Evolutionary conservation across 306 rosid genomes (phyloP), one percentile per base, ranked within the genome.

Genomic region (Dryas drummondii): DNA sequence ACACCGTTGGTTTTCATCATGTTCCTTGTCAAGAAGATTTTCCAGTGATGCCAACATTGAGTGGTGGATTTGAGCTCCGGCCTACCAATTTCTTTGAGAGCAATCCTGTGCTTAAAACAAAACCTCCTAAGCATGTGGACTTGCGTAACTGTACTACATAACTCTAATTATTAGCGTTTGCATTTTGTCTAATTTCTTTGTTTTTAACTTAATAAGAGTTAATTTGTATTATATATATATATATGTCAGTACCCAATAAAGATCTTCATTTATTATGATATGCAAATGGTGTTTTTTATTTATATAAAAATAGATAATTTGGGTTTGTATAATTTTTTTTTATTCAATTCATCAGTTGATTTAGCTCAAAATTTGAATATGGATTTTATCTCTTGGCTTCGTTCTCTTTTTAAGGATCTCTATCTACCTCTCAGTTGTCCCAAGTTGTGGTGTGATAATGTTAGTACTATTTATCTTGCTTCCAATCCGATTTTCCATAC

Each of bases 1-100:
- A 85, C 64, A 91, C 87, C 19, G 55, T 80, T 71, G 93, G 90
- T 22, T 78, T 91, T 59, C 93, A 88, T 65, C 96, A 88, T 75
- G 86, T 90, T 26, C 93, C 93, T 22, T 69, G 79, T 61, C 91
- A 90, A 27, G 96, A 90, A 26, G 93, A 88, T 27, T 88, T 83
- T 59, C 93, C 96, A 42, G 47, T 90, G 65, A 90, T 90, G 96
- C 91, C 93, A n/a, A 76, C 84, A 16, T 68, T 90, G 70, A 88
- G 56, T 3, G 51, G 63, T 57, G 78, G 65, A 65, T 79, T 88
- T 81, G 96, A 90, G 76, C 79, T 90, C 32, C 84, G 88, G 65
- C 93, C 96, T 4, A 85, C 88, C 1, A 90, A 90, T 81, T 90
- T 90, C 80, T 90, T 90, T 51, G 91, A 90, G 78, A 88, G 90